Evolutionary conservation across 352 stramenopile species (phyloP), one percentile per base, ranked within the genome.

Genomic region (Globisporangium apiculatum): DNA sequence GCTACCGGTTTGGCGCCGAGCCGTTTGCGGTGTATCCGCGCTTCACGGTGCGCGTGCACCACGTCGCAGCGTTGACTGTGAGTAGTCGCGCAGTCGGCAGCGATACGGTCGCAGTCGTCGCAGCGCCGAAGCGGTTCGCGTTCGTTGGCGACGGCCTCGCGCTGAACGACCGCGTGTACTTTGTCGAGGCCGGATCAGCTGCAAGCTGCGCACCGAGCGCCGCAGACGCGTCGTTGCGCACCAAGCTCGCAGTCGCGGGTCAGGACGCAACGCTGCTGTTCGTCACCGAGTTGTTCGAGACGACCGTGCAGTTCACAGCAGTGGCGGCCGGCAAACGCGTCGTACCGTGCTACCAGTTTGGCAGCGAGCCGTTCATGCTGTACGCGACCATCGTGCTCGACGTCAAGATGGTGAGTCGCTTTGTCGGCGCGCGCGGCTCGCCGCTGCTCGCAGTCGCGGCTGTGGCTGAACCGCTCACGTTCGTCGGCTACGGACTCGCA

Each of bases 1-100:
- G 79, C 50, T 87, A 86, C 64, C 81, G 85, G 48, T 89, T 87
- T 58, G 79, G 73, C 5, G 70, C 67, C n/a, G 76, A 89, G 17
- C 79, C 79, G 3, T 89, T 72, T 55, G 72, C 61, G 10, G 62
- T 86, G 7, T 89, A 87, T 42, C 60, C 71, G 3, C 41, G 40
- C 0, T 65, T 86, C 5, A 64, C 60, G 47, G 51, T 89, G 37
- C 60, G 79, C 64, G 71, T 89, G 8, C 79, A 75, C 11, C 63
- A 86, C 40, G 55, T 89, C 6, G 10, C 48, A 12, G 46, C 53
- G 1, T 67, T 89, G 4, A 59, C 40, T 35, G 41, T 31, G 4
- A 31, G 24, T 31, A 31, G 24, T 31, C 1, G 24, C 24, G 24
- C 24, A 31, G 60, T 57, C 42, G 75, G 76, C 15, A 69, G 53